These are phyloP conservation scores for Suillus placidus DNA, from an alignment of 768 basidiomycete genomes.

Conservation along the genomic window DNA sequence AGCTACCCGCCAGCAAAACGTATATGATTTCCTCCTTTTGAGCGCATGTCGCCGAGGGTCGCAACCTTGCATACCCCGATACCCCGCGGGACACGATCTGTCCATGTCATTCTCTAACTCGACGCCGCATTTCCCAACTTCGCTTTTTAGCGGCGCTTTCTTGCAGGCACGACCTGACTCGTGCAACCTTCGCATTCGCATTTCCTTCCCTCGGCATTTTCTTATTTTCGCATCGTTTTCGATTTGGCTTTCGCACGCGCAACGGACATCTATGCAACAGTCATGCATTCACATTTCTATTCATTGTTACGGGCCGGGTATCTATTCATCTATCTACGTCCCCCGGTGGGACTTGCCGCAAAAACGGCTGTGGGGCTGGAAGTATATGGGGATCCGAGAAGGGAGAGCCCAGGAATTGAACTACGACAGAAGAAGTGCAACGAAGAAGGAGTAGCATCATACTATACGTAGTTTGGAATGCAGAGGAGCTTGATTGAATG, in stretches of 20 bases:
- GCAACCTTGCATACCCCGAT: slow-evolving; percentile 22
- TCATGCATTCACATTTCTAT: slow-evolving; percentile 30
- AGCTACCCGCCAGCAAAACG: slow-evolving; percentile 20
- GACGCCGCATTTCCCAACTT: slow-evolving; percentile 21
- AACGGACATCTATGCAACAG: slow-evolving; percentile 26
- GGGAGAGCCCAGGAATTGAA: slow-evolving; percentile 9
- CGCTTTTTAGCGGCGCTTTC: slow-evolving; percentile 22
- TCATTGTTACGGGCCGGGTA: slow-evolving; percentile 22
- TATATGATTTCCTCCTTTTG: slow-evolving; percentile 28
- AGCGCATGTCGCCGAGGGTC: slow-evolving; percentile 28
- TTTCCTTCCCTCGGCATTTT: slow-evolving; percentile 28
- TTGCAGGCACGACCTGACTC: neutral
- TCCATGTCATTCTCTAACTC: slow-evolving; percentile 11
- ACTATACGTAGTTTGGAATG: slow-evolving; percentile 24
- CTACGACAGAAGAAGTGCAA: slow-evolving; percentile 22
- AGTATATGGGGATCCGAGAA: slow-evolving; percentile 14
- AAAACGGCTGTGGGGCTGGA: neutral
- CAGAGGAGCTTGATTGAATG: slow-evolving; percentile 48
- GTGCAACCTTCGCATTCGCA: slow-evolving; percentile 19
- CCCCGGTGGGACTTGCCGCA: slow-evolving; percentile 28
- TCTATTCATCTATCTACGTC: slow-evolving; percentile 34
- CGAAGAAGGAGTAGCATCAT: slow-evolving; percentile 27
- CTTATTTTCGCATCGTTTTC: slow-evolving; percentile 27
- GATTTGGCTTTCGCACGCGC: slow-evolving; percentile 20
- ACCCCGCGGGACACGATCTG: slow-evolving; percentile 20